These are phyloP conservation scores for Tranzscheliella williamsii DNA, from an alignment of 1,284 basidiomycete species.

Conservation along the genomic window DNA sequence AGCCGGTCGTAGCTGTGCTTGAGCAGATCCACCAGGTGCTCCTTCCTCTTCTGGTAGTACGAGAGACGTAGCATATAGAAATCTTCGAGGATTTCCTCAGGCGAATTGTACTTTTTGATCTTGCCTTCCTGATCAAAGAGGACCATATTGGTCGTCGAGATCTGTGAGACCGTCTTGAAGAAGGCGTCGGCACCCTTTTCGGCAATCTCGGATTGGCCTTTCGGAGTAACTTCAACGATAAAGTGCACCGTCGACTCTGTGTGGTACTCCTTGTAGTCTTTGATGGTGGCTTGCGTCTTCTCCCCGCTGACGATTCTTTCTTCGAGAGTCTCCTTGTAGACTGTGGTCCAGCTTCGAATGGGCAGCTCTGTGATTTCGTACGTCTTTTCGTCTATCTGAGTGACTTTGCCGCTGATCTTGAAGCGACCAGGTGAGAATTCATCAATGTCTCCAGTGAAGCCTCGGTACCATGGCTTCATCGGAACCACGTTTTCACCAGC, in stretches of 20 bases:
- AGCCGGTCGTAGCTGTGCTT: conserved; percentile 81
- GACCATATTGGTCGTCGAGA: conserved; percentile 96
- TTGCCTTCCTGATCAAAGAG: conserved; percentile 95
- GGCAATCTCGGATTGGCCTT: conserved; percentile 83
- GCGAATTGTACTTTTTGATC: conserved; percentile 87
- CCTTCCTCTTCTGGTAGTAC: conserved; percentile 83
- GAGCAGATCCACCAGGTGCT: conserved; percentile 78
- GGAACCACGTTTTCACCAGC: conserved; percentile 77
- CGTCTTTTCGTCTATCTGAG: conserved; percentile 81
- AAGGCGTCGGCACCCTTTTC: conserved; percentile 84
- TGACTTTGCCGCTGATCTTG: conserved; percentile 76
- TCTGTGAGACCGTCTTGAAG: conserved; percentile 83
- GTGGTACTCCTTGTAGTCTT: conserved; percentile 65
- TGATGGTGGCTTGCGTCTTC: conserved; percentile 69
- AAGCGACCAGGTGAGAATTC: conserved; percentile 80
- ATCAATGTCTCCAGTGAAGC: conserved; percentile 83
- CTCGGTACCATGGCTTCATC: conserved; percentile 97
- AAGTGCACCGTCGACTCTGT: conserved; percentile 93
- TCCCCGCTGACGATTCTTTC: conserved; percentile 66
- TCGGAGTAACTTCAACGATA: conserved; percentile 77
- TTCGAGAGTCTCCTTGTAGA: conserved; percentile 89
- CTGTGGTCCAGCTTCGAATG: conserved; percentile 91
- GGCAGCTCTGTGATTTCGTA: conserved; percentile 95
- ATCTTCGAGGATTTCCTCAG: conserved; percentile 90
- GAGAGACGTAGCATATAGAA: conserved; percentile 88